Conservation (phyloP, 805 yeast genomes). For the Scheffersomyces stipitis region DNA sequence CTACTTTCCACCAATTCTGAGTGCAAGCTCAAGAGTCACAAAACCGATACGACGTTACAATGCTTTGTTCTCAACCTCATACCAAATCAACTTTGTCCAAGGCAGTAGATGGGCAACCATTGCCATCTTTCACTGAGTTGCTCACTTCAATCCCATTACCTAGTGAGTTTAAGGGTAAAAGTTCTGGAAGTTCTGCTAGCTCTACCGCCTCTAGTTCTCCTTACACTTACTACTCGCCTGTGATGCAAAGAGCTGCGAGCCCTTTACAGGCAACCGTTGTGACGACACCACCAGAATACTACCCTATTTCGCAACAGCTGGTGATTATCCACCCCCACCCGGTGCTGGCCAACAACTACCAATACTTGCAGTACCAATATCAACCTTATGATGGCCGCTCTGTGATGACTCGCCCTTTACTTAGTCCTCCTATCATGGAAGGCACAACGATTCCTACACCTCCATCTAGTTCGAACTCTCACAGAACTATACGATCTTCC, state of each 20-base stretch:
- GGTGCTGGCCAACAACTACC: background rate
- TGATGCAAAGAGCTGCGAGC: background rate
- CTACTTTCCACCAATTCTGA: too few relatives aligned
- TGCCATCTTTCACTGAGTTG: slow-evolving; percentile 36
- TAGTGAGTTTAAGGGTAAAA: background rate
- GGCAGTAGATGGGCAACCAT: slow-evolving; percentile 1
- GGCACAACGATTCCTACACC: background rate
- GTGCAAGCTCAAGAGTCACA: too few relatives aligned
- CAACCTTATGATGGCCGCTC: background rate
- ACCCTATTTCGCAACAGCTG: background rate
- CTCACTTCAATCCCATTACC: slow-evolving; percentile 27
- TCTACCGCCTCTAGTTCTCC: background rate
- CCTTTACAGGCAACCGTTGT: background rate
- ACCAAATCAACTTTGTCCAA: background rate
- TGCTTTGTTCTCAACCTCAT: slow-evolving; percentile 5
- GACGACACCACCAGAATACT: background rate
- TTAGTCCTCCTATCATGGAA: background rate
- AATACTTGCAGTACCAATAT: background rate
- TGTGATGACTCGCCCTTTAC: too few relatives aligned
- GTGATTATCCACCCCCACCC: background rate
- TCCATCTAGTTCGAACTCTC: background rate
- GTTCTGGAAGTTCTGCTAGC: background rate
- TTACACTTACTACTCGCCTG: background rate
- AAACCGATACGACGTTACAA: too few relatives aligned
- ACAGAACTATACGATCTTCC: background rate